phyloP scores from a whole-genome alignment of 345 rosid genomes.

The Ricinus communis region DNA sequence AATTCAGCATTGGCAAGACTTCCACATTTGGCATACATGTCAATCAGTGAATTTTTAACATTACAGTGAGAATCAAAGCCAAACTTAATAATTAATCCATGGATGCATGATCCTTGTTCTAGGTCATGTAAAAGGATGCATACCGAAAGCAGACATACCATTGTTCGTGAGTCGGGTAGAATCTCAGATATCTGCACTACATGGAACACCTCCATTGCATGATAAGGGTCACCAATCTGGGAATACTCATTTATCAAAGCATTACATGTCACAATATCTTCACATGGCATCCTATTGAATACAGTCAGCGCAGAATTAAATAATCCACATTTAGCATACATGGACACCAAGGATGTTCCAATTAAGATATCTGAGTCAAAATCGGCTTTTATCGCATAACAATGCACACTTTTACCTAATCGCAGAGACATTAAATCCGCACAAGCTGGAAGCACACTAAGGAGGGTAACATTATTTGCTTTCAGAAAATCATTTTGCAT shows the following conservation, averaged over 20 bases:
- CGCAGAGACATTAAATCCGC: conserved; percentile 33
- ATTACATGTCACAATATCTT: conserved; percentile 62
- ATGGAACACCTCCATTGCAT: conserved; percentile 41
- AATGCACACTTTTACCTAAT: conserved; percentile 61
- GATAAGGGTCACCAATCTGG: conserved; percentile 39
- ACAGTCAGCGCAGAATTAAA: conserved; percentile 35
- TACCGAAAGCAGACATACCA: conserved; percentile 55
- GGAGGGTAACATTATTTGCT: conserved; percentile 47
- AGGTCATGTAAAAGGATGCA: conserved; percentile 41
- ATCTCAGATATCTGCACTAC: conserved; percentile 39
- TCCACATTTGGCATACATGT: conserved; percentile 60
- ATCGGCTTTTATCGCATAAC: conserved; percentile 47
- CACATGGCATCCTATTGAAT: conserved; percentile 43
- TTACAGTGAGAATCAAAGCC: conserved; percentile 50
- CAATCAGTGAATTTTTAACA: conserved; percentile 50
- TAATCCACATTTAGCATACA: conserved; percentile 55
- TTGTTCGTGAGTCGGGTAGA: conserved; percentile 48
- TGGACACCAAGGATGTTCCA: conserved; percentile 53
- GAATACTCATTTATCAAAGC: conserved; percentile 53
- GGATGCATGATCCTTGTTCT: conserved; percentile 45
- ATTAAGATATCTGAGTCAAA: conserved; percentile 40
- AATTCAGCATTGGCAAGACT: conserved; percentile 39
- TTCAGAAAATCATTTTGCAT: conserved; percentile 44
- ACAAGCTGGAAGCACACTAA: conserved; percentile 55
- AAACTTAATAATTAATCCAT: conserved; percentile 39